Conservation (phyloP, 345 rosid genomes). For the Heritiera fomes region DNA sequence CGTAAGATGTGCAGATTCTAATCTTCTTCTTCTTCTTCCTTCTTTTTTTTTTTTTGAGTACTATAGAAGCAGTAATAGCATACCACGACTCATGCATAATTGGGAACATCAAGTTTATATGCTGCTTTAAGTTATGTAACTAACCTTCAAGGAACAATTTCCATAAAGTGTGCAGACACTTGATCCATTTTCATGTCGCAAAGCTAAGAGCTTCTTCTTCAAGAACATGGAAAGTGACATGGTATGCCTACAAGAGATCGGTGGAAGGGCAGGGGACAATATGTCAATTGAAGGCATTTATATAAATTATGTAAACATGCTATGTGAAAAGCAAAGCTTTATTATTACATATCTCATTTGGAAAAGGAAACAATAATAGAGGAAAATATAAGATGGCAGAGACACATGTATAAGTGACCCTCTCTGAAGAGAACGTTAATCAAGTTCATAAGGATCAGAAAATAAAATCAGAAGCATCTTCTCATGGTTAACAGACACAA, state of each 20-base stretch:
- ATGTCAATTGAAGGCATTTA: not conserved
- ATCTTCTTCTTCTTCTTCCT: no score
- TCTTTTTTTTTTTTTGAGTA: not conserved
- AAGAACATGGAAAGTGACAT: constrained; percentile 61
- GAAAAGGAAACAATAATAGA: not conserved
- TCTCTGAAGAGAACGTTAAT: not conserved
- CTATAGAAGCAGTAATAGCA: not conserved
- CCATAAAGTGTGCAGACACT: constrained; percentile 68
- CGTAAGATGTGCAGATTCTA: not conserved
- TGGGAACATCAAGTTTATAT: not conserved
- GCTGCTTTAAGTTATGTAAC: constrained; percentile 11
- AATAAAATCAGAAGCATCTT: not conserved
- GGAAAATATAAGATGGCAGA: not conserved
- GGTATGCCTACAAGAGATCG: constrained; percentile 57
- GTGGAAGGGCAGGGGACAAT: not conserved
- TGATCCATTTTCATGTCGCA: constrained; percentile 68
- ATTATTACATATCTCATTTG: not conserved
- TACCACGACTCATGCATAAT: not conserved
- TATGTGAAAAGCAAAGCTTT: not conserved
- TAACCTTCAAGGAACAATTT: constrained; percentile 50
- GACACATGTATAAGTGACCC: not conserved
- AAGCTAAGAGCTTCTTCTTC: constrained; percentile 60
- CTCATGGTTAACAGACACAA: not conserved
- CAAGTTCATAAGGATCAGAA: not conserved
- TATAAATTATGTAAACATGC: constrained; percentile 2